Percentiles rank a stretch among this genome's conserved stretches.
Evolutionary conservation across 805 yeast genomes (phyloP).

Genomic region (Saturnispora mendoncae): DNA sequence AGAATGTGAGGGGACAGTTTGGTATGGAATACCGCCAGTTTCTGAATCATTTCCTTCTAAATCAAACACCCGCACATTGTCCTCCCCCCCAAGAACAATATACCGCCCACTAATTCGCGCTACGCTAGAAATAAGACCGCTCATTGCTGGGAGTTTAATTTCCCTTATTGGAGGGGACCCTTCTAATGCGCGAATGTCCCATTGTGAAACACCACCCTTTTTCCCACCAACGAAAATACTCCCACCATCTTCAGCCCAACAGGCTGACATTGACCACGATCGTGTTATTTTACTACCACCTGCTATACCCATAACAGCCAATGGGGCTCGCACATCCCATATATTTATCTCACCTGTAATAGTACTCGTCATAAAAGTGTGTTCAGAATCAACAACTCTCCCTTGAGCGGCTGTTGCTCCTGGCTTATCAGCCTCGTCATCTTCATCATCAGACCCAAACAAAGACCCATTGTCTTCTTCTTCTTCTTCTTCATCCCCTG

Average conservation of each 20-base stretch:
- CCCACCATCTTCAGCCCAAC: slow-evolving; percentile 84
- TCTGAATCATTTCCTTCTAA: slow-evolving; percentile 37
- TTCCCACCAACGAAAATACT: slow-evolving; percentile 77
- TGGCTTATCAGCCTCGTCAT: slow-evolving; percentile 12
- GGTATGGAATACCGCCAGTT: neutral
- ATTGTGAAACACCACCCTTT: slow-evolving; percentile 77
- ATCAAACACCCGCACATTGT: slow-evolving; percentile 83
- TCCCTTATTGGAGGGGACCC: neutral
- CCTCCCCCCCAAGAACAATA: slow-evolving; percentile 79
- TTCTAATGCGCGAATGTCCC: slow-evolving; percentile 36
- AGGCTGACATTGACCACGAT: slow-evolving; percentile 89
- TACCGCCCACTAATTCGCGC: slow-evolving; percentile 29
- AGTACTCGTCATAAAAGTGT: slow-evolving; percentile 66
- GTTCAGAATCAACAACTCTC: slow-evolving; percentile 28
- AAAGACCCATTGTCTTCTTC: slow-evolving; percentile 31
- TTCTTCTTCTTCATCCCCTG: slow-evolving; percentile 22
- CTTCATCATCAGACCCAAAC: slow-evolving; percentile 39
- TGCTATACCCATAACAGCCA: neutral
- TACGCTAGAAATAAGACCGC: slow-evolving; percentile 77
- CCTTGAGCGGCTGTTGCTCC: neutral
- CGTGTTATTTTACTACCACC: slow-evolving; percentile 55
- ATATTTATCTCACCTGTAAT: slow-evolving; percentile 74
- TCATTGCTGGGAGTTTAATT: slow-evolving; percentile 71
- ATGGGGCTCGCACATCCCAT: slow-evolving; percentile 65
- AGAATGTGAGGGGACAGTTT: neutral